Conservation (phyloP, 768 basidiomycete genomes). For the Trametes gibbosa region DNA sequence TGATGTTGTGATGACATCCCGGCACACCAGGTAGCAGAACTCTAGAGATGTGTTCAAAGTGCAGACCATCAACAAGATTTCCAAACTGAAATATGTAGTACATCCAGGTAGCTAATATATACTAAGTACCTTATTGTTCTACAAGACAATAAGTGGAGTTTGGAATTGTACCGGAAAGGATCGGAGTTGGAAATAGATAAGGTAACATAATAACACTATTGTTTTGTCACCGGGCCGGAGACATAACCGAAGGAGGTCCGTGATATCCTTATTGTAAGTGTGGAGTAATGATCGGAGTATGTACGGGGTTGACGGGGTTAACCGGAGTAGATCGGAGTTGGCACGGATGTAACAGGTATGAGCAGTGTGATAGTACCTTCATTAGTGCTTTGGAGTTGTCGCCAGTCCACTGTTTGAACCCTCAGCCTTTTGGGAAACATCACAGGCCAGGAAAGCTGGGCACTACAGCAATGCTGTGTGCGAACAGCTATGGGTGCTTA, state of each 20-base stretch:
- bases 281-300: no score
- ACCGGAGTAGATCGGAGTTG: no score
- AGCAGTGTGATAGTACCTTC: constrained; percentile 19
- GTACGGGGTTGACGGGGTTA: no score
- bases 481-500: neutral
- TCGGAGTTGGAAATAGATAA: constrained; percentile 23
- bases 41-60: constrained; percentile 21
- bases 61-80: constrained; percentile 18
- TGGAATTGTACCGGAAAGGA: constrained; percentile 21
- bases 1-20: neutral
- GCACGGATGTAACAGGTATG: no score
- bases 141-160: no score
- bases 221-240: no score
- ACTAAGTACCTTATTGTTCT: no score
- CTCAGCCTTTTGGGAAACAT: constrained; percentile 22
- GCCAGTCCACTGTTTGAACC: constrained; percentile 30
- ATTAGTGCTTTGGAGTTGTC: constrained; percentile 29
- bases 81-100: no score
- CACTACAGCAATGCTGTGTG: constrained; percentile 2
- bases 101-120: no score
- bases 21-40: constrained; percentile 25
- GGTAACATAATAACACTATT: no score
- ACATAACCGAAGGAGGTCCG: no score
- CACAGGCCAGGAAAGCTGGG: constrained; percentile 22
- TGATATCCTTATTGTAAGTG: no score